Evolutionary conservation across 2,329 filamentous ascomycete species (phyloP).

Genomic region (Fusarium haematococcum): DNA sequence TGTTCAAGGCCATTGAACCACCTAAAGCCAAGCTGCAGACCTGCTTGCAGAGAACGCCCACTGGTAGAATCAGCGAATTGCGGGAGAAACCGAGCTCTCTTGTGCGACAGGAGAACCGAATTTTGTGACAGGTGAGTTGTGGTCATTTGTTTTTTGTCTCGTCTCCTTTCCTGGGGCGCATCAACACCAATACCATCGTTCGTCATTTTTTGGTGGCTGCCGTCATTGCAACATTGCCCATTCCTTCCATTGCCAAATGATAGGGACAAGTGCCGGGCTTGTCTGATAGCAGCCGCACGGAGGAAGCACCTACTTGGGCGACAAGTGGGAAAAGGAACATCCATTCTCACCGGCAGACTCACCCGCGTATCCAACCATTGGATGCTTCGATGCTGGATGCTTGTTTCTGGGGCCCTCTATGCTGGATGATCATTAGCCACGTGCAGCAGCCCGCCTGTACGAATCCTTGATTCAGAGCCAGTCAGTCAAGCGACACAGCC

Average conservation of each 20-base stretch:
- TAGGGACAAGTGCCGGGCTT: neutral
- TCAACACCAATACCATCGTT: conserved; percentile 13
- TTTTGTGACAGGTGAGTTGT: conserved; percentile 40
- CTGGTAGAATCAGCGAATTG: neutral
- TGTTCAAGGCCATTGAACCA: conserved; percentile 17
- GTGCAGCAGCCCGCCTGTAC: conserved; percentile 31
- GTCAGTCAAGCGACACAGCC: conserved; percentile 16
- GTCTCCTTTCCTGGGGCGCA: conserved; percentile 16
- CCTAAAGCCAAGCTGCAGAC: conserved; percentile 15
- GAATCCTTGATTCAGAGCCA: conserved; percentile 33
- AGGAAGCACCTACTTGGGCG: neutral
- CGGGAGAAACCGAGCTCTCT: neutral
- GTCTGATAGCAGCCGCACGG: neutral
- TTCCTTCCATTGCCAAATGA: conserved; percentile 8
- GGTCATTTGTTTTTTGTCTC: conserved; percentile 19
- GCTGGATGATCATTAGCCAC: conserved; percentile 33
- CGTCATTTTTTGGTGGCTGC: conserved; percentile 10
- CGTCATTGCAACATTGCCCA: conserved; percentile 6
- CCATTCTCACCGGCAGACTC: neutral
- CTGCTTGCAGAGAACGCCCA: neutral
- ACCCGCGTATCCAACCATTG: conserved; percentile 6
- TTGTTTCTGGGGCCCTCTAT: conserved; percentile 12
- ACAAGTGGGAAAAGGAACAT: conserved; percentile 2
- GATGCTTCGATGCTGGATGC: conserved; percentile 8
- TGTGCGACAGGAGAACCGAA: conserved; percentile 15